A percentile compares a stretch with the other conserved stretches of the same genome.
These are phyloP conservation scores for Actinomortierella ambigua DNA, from an alignment of 371 early-diverging fungal genomes.

Conservation along the genomic window DNA sequence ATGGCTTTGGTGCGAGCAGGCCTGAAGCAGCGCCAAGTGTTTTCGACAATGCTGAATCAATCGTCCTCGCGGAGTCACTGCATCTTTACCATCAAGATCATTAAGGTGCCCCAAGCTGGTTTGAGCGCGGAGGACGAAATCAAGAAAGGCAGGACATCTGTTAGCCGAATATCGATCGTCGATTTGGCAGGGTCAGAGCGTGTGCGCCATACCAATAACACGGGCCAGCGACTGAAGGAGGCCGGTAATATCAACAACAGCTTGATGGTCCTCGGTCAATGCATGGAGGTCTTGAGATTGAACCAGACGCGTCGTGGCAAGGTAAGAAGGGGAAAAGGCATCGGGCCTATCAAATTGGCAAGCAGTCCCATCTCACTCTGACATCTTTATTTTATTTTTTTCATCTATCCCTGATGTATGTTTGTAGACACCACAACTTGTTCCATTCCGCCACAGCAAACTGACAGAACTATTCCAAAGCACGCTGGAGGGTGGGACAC, in stretches of 20 bases:
- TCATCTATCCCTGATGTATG: background rate
- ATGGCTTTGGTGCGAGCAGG: slow-evolving; percentile 64
- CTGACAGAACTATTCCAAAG: slow-evolving; percentile 74
- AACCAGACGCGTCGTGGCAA: slow-evolving; percentile 56
- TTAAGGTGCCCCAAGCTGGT: slow-evolving; percentile 61
- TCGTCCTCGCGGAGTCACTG: slow-evolving; percentile 74
- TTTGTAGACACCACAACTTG: slow-evolving; percentile 52
- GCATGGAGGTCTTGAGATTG: slow-evolving; percentile 66
- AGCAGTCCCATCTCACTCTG: too few relatives aligned
- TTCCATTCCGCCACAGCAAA: slow-evolving; percentile 75
- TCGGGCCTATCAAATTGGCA: background rate
- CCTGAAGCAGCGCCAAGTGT: slow-evolving; percentile 65
- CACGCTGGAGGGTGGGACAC: slow-evolving; percentile 56
- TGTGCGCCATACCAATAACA: slow-evolving; percentile 76
- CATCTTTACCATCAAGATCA: slow-evolving; percentile 71
- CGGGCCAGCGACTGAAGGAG: slow-evolving; percentile 88
- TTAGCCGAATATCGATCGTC: slow-evolving; percentile 79
- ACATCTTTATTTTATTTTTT: background rate
- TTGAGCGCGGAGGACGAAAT: slow-evolving; percentile 57
- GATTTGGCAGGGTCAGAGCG: slow-evolving; percentile 98
- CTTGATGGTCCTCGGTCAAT: slow-evolving; percentile 94
- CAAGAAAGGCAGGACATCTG: slow-evolving; percentile 45
- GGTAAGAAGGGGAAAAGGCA: slow-evolving; percentile 3
- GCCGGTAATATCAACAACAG: slow-evolving; percentile 95
- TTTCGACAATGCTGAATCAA: slow-evolving; percentile 65